Conservation (phyloP, 441 rosid species). For the Syzygium syzygioides region DNA sequence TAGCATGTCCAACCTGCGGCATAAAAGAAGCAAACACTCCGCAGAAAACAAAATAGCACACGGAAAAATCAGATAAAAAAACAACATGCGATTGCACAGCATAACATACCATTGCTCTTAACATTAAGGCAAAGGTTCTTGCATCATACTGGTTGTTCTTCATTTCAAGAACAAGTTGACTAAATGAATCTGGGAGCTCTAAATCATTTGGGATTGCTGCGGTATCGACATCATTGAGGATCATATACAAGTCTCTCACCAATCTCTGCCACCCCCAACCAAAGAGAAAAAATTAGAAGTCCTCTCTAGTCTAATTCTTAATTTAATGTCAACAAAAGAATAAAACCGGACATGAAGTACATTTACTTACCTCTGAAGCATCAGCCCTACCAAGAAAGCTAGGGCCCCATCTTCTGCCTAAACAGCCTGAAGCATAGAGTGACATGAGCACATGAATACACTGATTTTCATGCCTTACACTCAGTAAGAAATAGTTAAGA, state of each 20-base stretch:
- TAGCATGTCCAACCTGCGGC: not conserved
- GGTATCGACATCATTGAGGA: slow-evolving; percentile 73
- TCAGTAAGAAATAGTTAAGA: not conserved
- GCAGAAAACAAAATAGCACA: not conserved
- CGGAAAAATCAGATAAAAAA: not conserved
- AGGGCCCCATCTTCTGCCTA: slow-evolving; percentile 97
- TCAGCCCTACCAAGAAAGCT: slow-evolving; percentile 85
- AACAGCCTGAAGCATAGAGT: slow-evolving; percentile 65
- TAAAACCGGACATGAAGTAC: not conserved
- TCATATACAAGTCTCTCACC: slow-evolving; percentile 74
- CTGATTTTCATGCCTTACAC: not conserved
- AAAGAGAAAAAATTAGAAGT: slow-evolving; percentile 9
- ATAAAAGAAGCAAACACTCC: not conserved
- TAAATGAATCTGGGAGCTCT: slow-evolving; percentile 79
- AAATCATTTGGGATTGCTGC: slow-evolving; percentile 81
- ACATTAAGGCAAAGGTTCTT: slow-evolving; percentile 64
- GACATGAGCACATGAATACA: not conserved
- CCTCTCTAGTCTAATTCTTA: not conserved
- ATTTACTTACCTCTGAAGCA: slow-evolving; percentile 76
- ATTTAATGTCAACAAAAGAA: not conserved
- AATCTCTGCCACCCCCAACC: slow-evolving; percentile 52
- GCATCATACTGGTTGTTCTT: slow-evolving; percentile 86
- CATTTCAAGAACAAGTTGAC: slow-evolving; percentile 80
- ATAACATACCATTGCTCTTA: slow-evolving; percentile 83
- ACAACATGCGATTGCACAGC: not conserved